A percentile compares a stretch with the other conserved stretches of the same genome.
Evolutionary conservation across 1,284 basidiomycete genomes (phyloP).

Genomic region (Boletus sp.): DNA sequence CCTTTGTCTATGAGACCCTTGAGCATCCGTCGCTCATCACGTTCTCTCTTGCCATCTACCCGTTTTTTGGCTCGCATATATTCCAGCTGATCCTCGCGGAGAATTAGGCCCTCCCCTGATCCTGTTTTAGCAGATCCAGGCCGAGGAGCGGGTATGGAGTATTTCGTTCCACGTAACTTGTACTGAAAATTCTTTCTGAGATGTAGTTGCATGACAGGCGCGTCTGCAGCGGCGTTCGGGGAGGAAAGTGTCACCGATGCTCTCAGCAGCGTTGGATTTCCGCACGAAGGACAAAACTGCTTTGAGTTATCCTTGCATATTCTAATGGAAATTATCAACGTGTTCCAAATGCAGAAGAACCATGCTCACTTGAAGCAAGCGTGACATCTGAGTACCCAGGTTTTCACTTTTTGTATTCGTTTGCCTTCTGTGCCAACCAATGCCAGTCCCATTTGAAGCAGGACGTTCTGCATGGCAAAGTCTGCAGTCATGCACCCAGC

Average conservation of each 20-base stretch:
- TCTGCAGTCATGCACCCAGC: slow-evolving; percentile 96
- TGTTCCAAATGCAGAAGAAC: neutral
- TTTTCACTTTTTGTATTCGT: slow-evolving; percentile 88
- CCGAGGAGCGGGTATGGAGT: slow-evolving; percentile 90
- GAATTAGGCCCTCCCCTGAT: slow-evolving; percentile 73
- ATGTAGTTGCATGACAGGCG: slow-evolving; percentile 77
- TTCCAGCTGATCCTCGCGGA: slow-evolving; percentile 87
- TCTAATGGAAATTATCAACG: slow-evolving; percentile 40
- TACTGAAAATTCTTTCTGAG: slow-evolving; percentile 96
- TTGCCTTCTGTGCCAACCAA: slow-evolving; percentile 92
- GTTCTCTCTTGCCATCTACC: slow-evolving; percentile 65
- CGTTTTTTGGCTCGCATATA: slow-evolving; percentile 79
- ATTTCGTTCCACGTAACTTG: slow-evolving; percentile 87
- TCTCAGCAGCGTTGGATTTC: slow-evolving; percentile 87
- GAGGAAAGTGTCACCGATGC: slow-evolving; percentile 85
- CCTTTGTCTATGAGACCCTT: slow-evolving; percentile 56
- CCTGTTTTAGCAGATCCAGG: slow-evolving; percentile 84
- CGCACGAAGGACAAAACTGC: slow-evolving; percentile 97
- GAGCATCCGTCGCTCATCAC: slow-evolving; percentile 75
- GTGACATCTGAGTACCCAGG: slow-evolving; percentile 95
- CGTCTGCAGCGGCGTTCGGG: slow-evolving; percentile 51
- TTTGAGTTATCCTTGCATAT: slow-evolving; percentile 94
- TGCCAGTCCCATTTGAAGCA: slow-evolving; percentile 92
- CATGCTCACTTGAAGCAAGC: slow-evolving; percentile 96
- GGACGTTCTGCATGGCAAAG: slow-evolving; percentile 98